Percentiles rank a stretch among this genome's conserved stretches.
Evolutionary conservation across 306 rosid genomes (phyloP).

Genomic region (Cyclanthera cordifolia): DNA sequence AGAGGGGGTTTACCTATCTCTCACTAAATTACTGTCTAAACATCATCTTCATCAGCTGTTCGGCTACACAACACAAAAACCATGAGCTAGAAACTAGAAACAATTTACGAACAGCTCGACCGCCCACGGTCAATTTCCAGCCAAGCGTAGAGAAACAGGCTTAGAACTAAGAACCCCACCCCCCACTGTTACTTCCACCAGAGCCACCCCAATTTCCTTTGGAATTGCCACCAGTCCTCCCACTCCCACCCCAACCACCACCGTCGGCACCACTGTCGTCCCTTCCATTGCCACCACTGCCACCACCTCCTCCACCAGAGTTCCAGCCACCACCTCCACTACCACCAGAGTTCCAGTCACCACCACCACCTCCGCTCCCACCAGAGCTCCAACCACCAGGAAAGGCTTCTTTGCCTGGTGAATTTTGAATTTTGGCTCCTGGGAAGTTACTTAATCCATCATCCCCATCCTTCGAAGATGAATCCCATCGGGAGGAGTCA

Average conservation of each 20-base stretch:
- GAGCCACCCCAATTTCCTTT: background rate
- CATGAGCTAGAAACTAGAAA: too few relatives aligned
- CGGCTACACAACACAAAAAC: too few relatives aligned
- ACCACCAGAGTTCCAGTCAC: background rate
- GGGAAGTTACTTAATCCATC: constrained; percentile 56
- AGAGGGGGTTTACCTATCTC: too few relatives aligned
- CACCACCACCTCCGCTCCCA: constrained; percentile 24
- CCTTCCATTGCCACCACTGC: background rate
- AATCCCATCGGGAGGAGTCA: constrained; percentile 49
- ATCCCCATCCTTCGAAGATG: constrained; percentile 50
- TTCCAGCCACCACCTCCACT: background rate
- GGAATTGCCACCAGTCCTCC: constrained; percentile 7
- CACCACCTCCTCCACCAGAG: background rate
- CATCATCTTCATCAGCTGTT: too few relatives aligned
- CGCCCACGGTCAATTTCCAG: too few relatives aligned
- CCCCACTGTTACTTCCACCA: background rate
- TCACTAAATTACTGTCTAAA: too few relatives aligned
- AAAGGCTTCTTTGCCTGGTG: constrained; percentile 84
- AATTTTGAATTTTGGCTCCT: constrained; percentile 68
- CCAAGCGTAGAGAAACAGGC: too few relatives aligned
- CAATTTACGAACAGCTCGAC: too few relatives aligned
- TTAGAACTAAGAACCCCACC: too few relatives aligned
- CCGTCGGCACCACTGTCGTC: background rate
- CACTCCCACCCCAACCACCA: constrained; percentile 60
- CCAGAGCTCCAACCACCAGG: constrained; percentile 65